Evolutionary conservation across 768 basidiomycete species (phyloP), one percentile per base, ranked within the genome.

Genomic region (Megacollybia marginata): DNA sequence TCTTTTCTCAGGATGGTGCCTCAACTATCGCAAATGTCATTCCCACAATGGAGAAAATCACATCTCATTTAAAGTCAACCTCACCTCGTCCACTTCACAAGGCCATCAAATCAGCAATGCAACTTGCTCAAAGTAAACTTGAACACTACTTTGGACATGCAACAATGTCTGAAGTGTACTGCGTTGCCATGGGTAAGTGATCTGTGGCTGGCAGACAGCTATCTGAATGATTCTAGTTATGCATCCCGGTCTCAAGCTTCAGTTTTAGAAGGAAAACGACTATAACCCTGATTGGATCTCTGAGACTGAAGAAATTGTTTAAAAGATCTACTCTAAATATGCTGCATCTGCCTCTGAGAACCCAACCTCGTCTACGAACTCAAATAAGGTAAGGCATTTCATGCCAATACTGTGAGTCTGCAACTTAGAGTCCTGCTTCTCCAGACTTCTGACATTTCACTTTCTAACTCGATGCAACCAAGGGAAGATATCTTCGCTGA

Each of bases 31-130:
- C 53, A 0, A 55, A 36, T 10, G 58, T 62, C 9, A 62, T 65
- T 32, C 63, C 56, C 2, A 58, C 61, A 11, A 65, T 63, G 61
- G 62, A 63, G 32, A 54, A 51, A 15, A n/a, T n/a, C n/a, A n/a
- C n/a, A n/a, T n/a, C n/a, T n/a, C n/a, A n/a, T n/a, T n/a, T n/a
- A n/a, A n/a, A n/a, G 57, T 65, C 28, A 52, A 68, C 34, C 18
- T 53, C n/a, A 45, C 46, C n/a, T 55, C 63, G 19, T 53, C 55
- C 12, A 54, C n/a, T n/a, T n/a, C n/a, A n/a, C n/a, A n/a, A n/a
- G n/a, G n/a, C n/a, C n/a, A n/a, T 60, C 32, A 23, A 28, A 2
- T 50, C 52, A 1, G 46, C 57, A 0, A 20, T 60, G 2, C 12
- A 5, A 0, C 44, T 61, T 13, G 55, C 51, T 13, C 59, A 60